Evolutionary conservation across 306 rosid genomes (phyloP), one percentile per base, ranked within the genome.

Genomic region (Medicago ruthenica): DNA sequence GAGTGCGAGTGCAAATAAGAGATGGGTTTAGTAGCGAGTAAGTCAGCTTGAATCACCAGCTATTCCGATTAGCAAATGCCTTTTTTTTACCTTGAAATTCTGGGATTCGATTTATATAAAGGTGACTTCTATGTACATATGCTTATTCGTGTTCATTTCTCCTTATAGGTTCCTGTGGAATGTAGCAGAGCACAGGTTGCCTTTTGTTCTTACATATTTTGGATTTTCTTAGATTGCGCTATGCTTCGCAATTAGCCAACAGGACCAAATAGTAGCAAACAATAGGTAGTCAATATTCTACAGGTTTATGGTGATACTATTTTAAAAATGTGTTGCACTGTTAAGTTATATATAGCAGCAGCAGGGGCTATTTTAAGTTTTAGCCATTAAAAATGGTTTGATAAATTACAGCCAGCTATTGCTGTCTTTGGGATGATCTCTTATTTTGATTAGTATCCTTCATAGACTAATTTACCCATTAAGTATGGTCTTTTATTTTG

Each of bases 1-100:
- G 77, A 85, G 64, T 51, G 11, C 80, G 18, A 53, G 86, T 51
- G 67, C 85, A 37, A 85, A 71, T 14, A 91, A 86, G 86, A 85
- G 88, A 87, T 85, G 88, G 87, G 65, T 77, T 36, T 65, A 83
- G 72, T 66, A 76, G 77, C 36, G 73, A 51, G 71, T 73, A 71
- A 50, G 75, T 55, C 27, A 44, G 40, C 79, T 57, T 36, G 70
- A 80, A 50, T 39, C 66, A 22, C 39, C 57, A 74, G 21, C 22
- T 45, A 58, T 18, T 18, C 8, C 10, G 47, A 44, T 44, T 41
- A 41, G 58, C 51, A 59, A 50, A 70, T 34, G 37, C 37, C 7
- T 34, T 34, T 34, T 34, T 34, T 34, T 34, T 31, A 31, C 5
- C 5, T 4, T 31, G 6, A 31, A 31, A 4, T 34, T 5, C 37